phyloP scores from a whole-genome alignment of 768 basidiomycete species.

The Chlorophyllum brunneum region DNA sequence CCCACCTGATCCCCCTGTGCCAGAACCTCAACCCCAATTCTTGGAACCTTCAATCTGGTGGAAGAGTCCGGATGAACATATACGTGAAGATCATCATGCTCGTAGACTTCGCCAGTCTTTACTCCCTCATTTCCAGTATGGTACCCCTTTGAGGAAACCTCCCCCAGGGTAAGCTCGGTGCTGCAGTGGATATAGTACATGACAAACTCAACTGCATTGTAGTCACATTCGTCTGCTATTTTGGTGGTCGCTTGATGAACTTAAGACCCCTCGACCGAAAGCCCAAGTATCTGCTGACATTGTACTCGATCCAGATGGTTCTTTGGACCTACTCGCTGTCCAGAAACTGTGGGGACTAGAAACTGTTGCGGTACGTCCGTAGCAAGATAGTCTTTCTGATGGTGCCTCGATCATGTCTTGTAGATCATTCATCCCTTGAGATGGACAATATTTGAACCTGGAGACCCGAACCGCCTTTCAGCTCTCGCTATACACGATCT shows the following conservation, averaged over 20 bases:
- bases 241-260: slow-evolving; percentile 7
- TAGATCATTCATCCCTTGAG: slow-evolving; percentile 8
- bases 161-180: background rate
- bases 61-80: slow-evolving; percentile 8
- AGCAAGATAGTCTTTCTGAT: background rate
- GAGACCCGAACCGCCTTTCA: slow-evolving; percentile 4
- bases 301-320: slow-evolving; percentile 6
- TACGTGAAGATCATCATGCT: slow-evolving; percentile 5
- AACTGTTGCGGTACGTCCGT: background rate
- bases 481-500: background rate
- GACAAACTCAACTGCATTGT: background rate
- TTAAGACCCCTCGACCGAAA: background rate
- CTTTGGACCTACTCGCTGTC: slow-evolving; percentile 1
- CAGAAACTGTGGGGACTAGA: slow-evolving; percentile 6
- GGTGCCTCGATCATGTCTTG: too few species aligned
- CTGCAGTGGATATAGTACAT: background rate
- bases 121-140: background rate
- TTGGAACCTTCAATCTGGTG: background rate
- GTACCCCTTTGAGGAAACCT: background rate
- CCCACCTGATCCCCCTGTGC: background rate
- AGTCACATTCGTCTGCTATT: slow-evolving; percentile 8
- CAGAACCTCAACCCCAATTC: background rate
- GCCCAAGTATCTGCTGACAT: slow-evolving; percentile 7
- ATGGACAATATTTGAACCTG: slow-evolving; percentile 5
- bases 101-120: background rate